Conservation (phyloP, 225 moss, liverwort and hornwort genomes). For the Anthoceros angustus region DNA sequence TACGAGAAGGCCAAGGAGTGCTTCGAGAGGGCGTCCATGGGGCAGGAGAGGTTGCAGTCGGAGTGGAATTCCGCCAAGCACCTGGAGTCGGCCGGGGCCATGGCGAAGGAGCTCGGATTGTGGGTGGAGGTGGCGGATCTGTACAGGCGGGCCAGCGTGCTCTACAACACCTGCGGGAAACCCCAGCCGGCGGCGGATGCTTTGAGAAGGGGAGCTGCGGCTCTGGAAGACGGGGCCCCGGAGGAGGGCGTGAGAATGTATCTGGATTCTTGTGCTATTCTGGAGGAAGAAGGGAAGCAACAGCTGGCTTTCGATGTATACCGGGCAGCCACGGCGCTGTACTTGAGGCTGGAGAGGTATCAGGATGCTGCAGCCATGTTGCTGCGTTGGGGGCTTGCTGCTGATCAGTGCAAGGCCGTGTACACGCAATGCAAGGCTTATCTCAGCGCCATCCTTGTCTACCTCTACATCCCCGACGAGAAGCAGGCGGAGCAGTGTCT, state of each 20-base stretch:
- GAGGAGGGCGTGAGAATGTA: constrained; percentile 82
- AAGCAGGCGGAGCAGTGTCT: constrained; percentile 79
- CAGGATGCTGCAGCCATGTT: constrained; percentile 66
- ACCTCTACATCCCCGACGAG: constrained; percentile 53
- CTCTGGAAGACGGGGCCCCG: constrained; percentile 61
- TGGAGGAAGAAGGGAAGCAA: constrained; percentile 86
- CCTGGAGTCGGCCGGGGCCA: constrained; percentile 67
- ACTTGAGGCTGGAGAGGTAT: constrained; percentile 68
- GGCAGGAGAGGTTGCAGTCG: constrained; percentile 81
- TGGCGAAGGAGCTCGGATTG: constrained; percentile 68
- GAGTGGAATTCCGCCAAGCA: constrained; percentile 92
- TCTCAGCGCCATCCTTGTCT: constrained; percentile 67
- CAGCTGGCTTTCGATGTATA: constrained; percentile 96
- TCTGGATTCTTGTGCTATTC: constrained; percentile 73
- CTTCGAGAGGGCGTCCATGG: constrained; percentile 75
- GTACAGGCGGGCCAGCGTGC: constrained; percentile 59
- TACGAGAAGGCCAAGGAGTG: constrained; percentile 51
- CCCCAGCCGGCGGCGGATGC: constrained; percentile 89
- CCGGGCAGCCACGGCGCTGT: constrained; percentile 59
- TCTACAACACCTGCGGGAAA: constrained; percentile 70
- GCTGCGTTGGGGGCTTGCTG: constrained; percentile 83
- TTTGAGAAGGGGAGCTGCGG: constrained; percentile 80
- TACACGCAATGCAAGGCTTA: constrained; percentile 97
- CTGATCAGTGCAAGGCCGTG: constrained; percentile 64
- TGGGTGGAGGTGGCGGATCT: constrained; percentile 49